Conservation (phyloP, 2,329 filamentous ascomycete genomes). For the Sporothrix inflata region DNA sequence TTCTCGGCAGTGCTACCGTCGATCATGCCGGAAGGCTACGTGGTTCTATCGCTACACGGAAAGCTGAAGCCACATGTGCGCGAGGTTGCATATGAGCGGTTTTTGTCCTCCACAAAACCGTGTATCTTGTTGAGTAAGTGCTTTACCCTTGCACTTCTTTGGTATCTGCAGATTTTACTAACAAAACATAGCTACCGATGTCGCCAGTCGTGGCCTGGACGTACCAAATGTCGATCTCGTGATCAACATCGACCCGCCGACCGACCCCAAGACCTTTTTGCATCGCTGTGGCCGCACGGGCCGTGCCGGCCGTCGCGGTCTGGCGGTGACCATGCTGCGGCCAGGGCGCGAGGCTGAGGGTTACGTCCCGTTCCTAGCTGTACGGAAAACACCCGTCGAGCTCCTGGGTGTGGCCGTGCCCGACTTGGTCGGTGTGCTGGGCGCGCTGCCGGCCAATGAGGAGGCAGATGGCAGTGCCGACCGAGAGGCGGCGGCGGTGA, state of each 20-base stretch:
- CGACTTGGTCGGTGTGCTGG: conserved; percentile 52
- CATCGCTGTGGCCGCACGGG: conserved; percentile 90
- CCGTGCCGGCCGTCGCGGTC: conserved; percentile 80
- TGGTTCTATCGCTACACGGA: conserved; percentile 82
- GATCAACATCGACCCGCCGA: conserved; percentile 80
- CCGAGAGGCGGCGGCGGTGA: conserved; percentile 56
- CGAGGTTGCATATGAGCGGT: conserved; percentile 82
- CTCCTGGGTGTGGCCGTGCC: conserved; percentile 62
- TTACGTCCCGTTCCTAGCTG: conserved; percentile 82
- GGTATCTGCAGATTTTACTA: too few relatives aligned
- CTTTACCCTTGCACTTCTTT: neutral
- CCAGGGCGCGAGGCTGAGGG: conserved; percentile 80
- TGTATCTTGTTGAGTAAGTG: conserved; percentile 71
- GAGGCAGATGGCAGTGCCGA: conserved; percentile 23
- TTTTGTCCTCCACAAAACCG: conserved; percentile 73
- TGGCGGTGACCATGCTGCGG: conserved; percentile 84
- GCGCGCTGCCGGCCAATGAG: conserved; percentile 21
- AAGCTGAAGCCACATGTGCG: conserved; percentile 89
- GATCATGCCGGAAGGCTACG: conserved; percentile 69
- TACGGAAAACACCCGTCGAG: conserved; percentile 82
- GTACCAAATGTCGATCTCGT: conserved; percentile 92
- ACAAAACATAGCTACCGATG: conserved; percentile 63
- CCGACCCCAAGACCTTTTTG: conserved; percentile 92
- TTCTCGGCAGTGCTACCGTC: conserved; percentile 78
- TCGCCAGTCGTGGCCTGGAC: conserved; percentile 86